These are phyloP conservation scores for Claviceps monticola DNA, from an alignment of 2,329 filamentous ascomycete species.

Conservation along the genomic window DNA sequence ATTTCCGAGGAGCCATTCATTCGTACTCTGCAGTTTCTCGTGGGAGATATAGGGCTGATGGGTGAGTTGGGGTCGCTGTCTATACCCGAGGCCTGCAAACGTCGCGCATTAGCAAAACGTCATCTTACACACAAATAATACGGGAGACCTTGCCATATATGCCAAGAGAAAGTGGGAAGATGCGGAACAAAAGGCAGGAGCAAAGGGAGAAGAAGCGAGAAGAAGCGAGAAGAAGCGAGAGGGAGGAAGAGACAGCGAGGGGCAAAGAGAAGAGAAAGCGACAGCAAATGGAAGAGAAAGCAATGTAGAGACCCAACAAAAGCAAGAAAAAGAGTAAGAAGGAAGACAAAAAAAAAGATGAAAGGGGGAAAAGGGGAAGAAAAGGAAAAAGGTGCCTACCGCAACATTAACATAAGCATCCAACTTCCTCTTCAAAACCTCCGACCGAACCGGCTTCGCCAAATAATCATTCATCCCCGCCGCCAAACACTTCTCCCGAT, in stretches of 20 bases:
- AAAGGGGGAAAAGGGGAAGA: not conserved
- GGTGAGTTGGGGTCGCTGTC: conserved; percentile 1
- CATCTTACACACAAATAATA: not conserved
- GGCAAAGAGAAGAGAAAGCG: no score
- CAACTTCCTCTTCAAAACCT: conserved; percentile 74
- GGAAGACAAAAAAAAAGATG: not conserved
- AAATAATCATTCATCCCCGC: conserved; percentile 97
- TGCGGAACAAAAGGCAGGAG: no score
- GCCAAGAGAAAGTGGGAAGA: no score
- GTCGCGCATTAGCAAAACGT: not conserved
- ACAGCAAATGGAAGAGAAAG: not conserved
- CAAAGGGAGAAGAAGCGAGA: no score
- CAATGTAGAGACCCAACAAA: not conserved
- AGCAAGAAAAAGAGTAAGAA: not conserved
- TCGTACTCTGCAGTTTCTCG: conserved; percentile 8
- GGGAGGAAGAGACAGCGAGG: no score
- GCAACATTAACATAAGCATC: conserved; percentile 37
- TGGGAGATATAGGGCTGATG: conserved; percentile 3
- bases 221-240: no score
- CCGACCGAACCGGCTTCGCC: conserved; percentile 84
- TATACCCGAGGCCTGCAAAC: not conserved
- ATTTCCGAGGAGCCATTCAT: conserved; percentile 2
- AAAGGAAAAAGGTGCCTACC: conserved; percentile 10
- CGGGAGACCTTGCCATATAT: no score
- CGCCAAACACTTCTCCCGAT: conserved; percentile 88